Conservation (phyloP, 352 stramenopile genomes). For the Phytopythium chamaehyphon region DNA sequence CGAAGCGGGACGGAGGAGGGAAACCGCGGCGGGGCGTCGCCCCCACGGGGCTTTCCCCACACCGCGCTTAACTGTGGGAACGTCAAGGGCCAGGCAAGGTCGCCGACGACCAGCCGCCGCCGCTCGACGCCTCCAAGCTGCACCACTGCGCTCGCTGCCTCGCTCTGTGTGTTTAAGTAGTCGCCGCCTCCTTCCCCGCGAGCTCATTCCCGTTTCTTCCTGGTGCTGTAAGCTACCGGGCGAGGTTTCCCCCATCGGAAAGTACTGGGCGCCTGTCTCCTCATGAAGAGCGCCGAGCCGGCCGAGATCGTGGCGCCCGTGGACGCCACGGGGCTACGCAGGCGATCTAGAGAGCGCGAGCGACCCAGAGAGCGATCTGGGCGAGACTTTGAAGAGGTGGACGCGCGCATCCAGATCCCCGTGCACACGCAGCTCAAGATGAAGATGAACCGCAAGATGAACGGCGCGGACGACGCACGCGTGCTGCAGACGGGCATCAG, state of each 20-base stretch:
- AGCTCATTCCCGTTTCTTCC: no score
- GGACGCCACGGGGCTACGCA: slow-evolving; percentile 16
- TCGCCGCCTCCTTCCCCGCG: no score
- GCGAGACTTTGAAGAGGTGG: slow-evolving; percentile 45
- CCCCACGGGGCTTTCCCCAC: slow-evolving; percentile 2
- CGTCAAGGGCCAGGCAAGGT: no score
- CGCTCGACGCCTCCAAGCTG: no score
- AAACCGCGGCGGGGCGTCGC: background rate
- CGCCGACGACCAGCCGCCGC: no score
- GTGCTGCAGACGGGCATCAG: slow-evolving; percentile 56
- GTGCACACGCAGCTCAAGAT: slow-evolving; percentile 43
- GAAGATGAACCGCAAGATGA: slow-evolving; percentile 39
- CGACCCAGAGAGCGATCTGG: no score
- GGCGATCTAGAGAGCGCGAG: no score
- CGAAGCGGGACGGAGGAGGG: background rate
- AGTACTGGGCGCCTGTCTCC: slow-evolving; percentile 3
- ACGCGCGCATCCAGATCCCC: slow-evolving; percentile 73
- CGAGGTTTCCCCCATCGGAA: no score
- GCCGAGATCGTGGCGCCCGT: slow-evolving; percentile 10
- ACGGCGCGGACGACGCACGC: slow-evolving; percentile 18
- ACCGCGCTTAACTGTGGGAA: no score
- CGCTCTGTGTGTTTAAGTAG: no score
- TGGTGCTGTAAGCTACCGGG: no score
- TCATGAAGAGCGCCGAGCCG: background rate
- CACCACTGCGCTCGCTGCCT: no score